These are phyloP conservation scores for Cyberlindnera japonica DNA, from an alignment of 805 yeast genomes.

Conservation along the genomic window DNA sequence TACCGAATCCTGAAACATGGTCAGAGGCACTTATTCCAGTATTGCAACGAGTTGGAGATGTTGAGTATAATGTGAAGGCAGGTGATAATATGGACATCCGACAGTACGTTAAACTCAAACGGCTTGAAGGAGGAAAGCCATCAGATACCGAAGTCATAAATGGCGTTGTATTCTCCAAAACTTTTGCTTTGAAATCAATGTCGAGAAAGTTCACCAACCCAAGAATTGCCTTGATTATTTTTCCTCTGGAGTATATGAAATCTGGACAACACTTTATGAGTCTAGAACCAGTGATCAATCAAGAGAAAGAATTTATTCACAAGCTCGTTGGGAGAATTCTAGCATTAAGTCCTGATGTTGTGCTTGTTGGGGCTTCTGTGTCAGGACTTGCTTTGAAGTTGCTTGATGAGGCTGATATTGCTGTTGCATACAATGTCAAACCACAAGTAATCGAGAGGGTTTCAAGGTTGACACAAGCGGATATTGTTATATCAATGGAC, in stretches of 20 bases:
- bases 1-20: constrained; percentile 59
- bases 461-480: constrained; percentile 76
- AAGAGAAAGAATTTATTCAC: constrained; percentile 79
- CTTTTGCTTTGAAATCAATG: constrained; percentile 79
- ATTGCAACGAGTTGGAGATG: constrained; percentile 50
- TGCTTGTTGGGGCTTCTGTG: constrained; percentile 74
- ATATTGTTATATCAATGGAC: constrained; percentile 81
- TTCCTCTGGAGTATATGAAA: constrained; percentile 82
- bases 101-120: constrained; percentile 84
- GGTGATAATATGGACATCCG: constrained; percentile 81
- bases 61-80: constrained; percentile 55
- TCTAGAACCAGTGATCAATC: constrained; percentile 77
- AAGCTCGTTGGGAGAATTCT: constrained; percentile 77
- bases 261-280: constrained; percentile 78
- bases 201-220: constrained; percentile 61
- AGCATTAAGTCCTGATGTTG: constrained; percentile 71
- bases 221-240: constrained; percentile 74
- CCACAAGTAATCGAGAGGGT: constrained; percentile 77
- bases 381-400: constrained; percentile 77
- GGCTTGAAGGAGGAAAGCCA: constrained; percentile 72
- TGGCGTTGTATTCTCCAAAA: constrained; percentile 83
- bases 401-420: constrained; percentile 68
- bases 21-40: constrained; percentile 44
- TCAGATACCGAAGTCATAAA: constrained; percentile 58
- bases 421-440: constrained; percentile 79